Evolutionary conservation across 208 protist species (phyloP), one percentile per base, ranked within the genome.

Genomic region (Leishmania gerbilli): DNA sequence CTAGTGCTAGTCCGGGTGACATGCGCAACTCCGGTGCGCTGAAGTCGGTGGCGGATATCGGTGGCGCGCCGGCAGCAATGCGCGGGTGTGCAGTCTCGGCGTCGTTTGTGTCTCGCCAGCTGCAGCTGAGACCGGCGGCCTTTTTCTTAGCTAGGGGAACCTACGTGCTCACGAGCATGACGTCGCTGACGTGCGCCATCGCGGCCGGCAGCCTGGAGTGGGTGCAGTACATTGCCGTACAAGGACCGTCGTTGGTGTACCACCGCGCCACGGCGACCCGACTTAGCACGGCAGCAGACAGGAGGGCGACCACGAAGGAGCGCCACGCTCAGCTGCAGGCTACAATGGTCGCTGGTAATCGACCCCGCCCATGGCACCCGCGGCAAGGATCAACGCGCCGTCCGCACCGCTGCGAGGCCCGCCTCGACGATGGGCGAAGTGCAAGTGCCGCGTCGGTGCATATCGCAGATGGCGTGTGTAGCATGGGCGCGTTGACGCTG

Each of bases 171-270:
- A 90, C 89, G 64, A 82, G 76, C 42, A 74, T 89, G 79, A 94
- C 92, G 2, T 79, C 92, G 13, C 85, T 96, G 64, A 86, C 89
- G 1, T 94, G 85, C 56, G 92, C 92, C 65, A 82, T 96, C 24
- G 87, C 86, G 15, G 83, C 90, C 11, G 90, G 90, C 47, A 89
- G 85, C 34, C 80, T 92, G 5, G 86, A 91, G 67, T 96, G 92
- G 92, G 90, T 94, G 79, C 87, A 90, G 79, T 90, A 92, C 76
- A 77, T 96, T 34, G 62, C 85, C 42, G 85, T 88, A 27, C 88
- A 83, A 42, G 83, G 84, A 19, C 84, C 89, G 0, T 85, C 92
- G 34, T 83, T 91, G 37, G 80, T 82, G n/a, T 88, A 90, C 76
- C 84, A 91, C 82, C 79, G 86, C 56, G 90, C 90, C 17, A 86